Evolutionary conservation across 805 yeast genomes (phyloP), one percentile per base, ranked within the genome.

Genomic region (Saccharomycopsis vini): DNA sequence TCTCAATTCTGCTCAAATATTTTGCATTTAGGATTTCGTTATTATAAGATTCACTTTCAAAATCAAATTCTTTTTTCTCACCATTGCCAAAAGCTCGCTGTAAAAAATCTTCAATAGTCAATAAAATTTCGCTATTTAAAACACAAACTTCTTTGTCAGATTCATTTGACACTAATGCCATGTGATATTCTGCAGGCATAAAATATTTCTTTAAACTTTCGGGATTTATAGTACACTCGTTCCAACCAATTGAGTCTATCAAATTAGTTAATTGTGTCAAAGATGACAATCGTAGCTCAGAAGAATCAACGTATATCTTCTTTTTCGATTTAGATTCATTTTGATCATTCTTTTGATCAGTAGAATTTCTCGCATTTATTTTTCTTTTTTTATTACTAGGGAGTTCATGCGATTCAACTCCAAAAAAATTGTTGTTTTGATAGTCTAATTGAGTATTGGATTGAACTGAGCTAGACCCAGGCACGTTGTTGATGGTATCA

Each of bases 1-100:
- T 54, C 44, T 69, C 56, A 5, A 69, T 52, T 35, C 69, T 52
- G 1, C 56, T 51, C 22, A 69, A 49, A 22, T 43, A 44, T 4
- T 19, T 12, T 24, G 13, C 19, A 24, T 30, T 26, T 12, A 47
- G 36, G 3, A 38, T 19, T 13, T 36, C 26, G 12, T 44, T 42
- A 26, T 36, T 24, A 32, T 43, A 36, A 5, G 46, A 24, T 24
- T 36, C 42, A 51, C 43, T 13, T 59, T 59, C 12, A 58, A 43
- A 2, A 60, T 54, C 3, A 58, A 16, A 0, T 40, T 40, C 7
- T 46, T 29, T 1, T 50, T 35, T 3, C 39, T 9, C 0, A 55
- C 49, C 2, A 49, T 50, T 4, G 47, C 40, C 21, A 59, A 45
- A 45, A 40, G 56, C 35, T 32, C 56, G 54, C 2, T 38, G 23